Evolutionary conservation across 2,329 filamentous ascomycete genomes (phyloP).

Genomic region (Apiospora hydei): DNA sequence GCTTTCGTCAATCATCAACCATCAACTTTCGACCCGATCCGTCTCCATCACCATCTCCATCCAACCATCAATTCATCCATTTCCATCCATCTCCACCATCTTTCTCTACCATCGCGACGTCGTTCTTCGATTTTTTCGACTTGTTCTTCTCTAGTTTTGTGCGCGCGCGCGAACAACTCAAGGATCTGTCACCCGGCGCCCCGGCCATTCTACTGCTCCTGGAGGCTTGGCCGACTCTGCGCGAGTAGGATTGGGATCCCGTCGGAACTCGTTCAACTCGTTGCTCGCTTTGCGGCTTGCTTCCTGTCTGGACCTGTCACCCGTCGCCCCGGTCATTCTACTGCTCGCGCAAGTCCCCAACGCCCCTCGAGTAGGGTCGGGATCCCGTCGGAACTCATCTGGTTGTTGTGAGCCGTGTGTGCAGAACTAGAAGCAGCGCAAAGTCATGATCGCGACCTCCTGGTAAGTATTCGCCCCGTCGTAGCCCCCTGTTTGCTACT

Average conservation of each 20-base stretch:
- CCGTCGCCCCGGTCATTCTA: slow-evolving; percentile 23
- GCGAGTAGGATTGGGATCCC: slow-evolving; percentile 22
- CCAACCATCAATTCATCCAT: not conserved
- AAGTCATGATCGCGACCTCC: not conserved
- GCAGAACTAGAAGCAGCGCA: not conserved
- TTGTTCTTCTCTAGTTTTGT: not conserved
- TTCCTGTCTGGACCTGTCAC: slow-evolving; percentile 10
- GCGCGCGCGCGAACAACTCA: not conserved
- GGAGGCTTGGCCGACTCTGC: slow-evolving; percentile 15
- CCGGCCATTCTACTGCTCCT: slow-evolving; percentile 23
- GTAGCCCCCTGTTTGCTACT: not conserved
- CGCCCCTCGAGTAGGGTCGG: slow-evolving; percentile 23
- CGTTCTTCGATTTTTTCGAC: not conserved
- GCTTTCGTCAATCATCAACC: not conserved
- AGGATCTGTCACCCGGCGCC: slow-evolving; percentile 15
- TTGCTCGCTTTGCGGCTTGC: not conserved
- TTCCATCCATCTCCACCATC: not conserved
- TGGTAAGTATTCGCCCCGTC: slow-evolving; percentile 5
- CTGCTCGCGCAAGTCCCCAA: slow-evolving; percentile 22
- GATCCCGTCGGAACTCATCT: slow-evolving; percentile 23
- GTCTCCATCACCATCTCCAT: not conserved
- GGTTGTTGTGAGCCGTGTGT: slow-evolving; percentile 4
- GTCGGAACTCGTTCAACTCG: slow-evolving; percentile 22
- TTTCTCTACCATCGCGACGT: not conserved
- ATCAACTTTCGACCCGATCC: not conserved